phyloP scores from a whole-genome alignment of 1,284 basidiomycete genomes.

The Rhodotorula glutinis region DNA sequence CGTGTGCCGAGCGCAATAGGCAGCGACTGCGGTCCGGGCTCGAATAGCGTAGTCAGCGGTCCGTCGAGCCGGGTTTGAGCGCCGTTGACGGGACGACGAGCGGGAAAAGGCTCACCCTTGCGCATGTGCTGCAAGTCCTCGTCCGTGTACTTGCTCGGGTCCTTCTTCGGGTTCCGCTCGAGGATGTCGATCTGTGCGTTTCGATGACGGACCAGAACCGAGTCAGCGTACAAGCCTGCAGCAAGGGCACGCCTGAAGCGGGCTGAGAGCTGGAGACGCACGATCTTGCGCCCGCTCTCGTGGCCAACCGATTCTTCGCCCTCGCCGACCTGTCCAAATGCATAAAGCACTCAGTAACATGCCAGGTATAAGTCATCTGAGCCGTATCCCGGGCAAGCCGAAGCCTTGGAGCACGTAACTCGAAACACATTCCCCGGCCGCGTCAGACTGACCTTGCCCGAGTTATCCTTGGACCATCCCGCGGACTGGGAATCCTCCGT shows the following conservation, averaged over 20 bases:
- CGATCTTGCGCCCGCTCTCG: conserved; percentile 34
- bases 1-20: conserved; percentile 47
- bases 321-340: neutral
- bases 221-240: neutral
- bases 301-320: conserved; percentile 45
- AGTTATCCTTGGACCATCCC: conserved; percentile 40
- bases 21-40: conserved; percentile 32
- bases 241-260: neutral
- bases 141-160: conserved; percentile 44
- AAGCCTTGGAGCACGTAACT: no score
- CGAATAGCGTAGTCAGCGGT: neutral
- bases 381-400: no score
- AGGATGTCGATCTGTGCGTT: conserved; percentile 43
- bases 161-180: conserved; percentile 45
- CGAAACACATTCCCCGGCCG: neutral
- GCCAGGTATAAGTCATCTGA: no score
- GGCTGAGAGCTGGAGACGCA: neutral
- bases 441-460: neutral
- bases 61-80: no score
- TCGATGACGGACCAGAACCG: neutral
- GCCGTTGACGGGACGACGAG: neutral
- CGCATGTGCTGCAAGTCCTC: conserved; percentile 48
- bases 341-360: no score
- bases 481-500: conserved; percentile 39
- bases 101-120: conserved; percentile 31